Conservation (phyloP, 345 rosid genomes). For the Sisymbrium altissimum region DNA sequence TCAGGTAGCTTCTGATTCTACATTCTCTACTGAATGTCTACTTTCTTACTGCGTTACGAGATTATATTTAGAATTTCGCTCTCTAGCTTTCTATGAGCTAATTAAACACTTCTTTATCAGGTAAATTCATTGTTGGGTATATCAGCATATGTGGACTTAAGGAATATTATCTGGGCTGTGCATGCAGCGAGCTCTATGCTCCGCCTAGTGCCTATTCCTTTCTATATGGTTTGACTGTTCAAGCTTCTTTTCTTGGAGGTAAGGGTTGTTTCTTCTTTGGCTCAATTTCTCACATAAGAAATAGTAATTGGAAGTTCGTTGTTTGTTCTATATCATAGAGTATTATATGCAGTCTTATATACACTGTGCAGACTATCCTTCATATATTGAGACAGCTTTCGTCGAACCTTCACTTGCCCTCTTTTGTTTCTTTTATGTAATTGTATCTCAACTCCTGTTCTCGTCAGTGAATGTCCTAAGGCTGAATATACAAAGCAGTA, state of each 20-base stretch:
- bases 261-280: constrained; percentile 20
- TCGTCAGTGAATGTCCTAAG: neutral
- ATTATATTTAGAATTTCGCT: neutral
- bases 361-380: neutral
- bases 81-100: constrained; percentile 7
- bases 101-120: constrained; percentile 36
- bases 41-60: neutral
- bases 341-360: neutral
- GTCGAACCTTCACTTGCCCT: neutral
- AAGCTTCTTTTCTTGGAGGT: constrained; percentile 91
- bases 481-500: neutral
- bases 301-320: neutral
- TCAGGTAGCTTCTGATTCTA: constrained; percentile 53
- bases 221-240: constrained; percentile 81
- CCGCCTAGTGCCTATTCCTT: constrained; percentile 97
- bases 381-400: neutral
- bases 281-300: neutral
- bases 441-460: neutral
- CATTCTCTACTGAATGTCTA: neutral
- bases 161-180: constrained; percentile 87
- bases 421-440: neutral
- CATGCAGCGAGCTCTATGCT: constrained; percentile 81
- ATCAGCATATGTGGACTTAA: constrained; percentile 73
- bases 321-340: neutral
- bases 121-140: constrained; percentile 79